Evolutionary conservation across 352 stramenopile genomes (phyloP).

Genomic region (Phytophthora pluvialis): DNA sequence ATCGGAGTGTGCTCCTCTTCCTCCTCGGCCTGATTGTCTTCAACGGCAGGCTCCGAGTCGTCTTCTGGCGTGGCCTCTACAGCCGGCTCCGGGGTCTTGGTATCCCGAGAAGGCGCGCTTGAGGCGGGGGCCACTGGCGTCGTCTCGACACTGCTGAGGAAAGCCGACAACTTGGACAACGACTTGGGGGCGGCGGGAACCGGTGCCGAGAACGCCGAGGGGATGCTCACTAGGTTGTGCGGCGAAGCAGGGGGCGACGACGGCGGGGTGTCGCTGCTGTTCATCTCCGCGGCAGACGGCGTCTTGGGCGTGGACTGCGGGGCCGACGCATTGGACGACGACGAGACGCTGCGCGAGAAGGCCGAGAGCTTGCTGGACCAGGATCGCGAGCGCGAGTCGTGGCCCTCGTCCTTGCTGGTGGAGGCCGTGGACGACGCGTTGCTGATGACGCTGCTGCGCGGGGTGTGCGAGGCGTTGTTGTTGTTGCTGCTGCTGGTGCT

Average conservation of each 20-base stretch:
- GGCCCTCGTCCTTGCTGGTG: conserved; percentile 37
- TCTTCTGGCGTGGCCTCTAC: conserved; percentile 34
- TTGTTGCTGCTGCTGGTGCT: conserved; percentile 25
- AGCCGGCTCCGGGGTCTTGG: conserved; percentile 13
- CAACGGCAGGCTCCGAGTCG: conserved; percentile 18
- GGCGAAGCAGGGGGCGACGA: conserved; percentile 37
- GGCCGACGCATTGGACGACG: conserved; percentile 43
- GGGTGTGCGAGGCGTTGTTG: conserved; percentile 10
- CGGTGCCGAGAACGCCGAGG: conserved; percentile 41
- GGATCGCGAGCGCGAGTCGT: conserved; percentile 33
- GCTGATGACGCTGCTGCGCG: conserved; percentile 43
- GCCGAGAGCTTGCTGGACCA: conserved; percentile 74
- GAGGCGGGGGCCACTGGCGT: conserved; percentile 17
- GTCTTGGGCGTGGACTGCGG: conserved; percentile 35
- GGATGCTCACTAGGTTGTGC: conserved; percentile 38
- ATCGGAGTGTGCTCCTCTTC: conserved; percentile 23
- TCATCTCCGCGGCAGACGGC: conserved; percentile 21
- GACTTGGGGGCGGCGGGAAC: conserved; percentile 31
- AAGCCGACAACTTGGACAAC: conserved; percentile 64
- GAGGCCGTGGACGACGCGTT: conserved; percentile 41
- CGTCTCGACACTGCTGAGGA: conserved; percentile 67
- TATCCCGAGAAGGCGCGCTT: conserved; percentile 27
- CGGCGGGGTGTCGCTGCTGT: conserved; percentile 28
- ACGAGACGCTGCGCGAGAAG: conserved; percentile 54
- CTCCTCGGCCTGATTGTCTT: conserved; percentile 39